phyloP scores from a whole-genome alignment of 164 flowering plant genomes.

The Piper longum region DNA sequence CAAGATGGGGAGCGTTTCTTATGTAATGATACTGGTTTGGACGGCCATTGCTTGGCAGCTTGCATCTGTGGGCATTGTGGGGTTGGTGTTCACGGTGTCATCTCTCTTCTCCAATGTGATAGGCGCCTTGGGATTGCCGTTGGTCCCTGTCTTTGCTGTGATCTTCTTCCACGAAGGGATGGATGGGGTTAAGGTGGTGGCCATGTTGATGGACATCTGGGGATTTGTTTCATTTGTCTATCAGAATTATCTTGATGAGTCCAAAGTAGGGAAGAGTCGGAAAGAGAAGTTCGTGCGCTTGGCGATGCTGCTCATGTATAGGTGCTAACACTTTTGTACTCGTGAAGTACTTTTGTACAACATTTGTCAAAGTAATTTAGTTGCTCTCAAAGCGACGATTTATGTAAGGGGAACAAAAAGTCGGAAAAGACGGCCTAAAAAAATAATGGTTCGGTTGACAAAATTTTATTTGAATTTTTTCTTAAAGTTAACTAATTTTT shows the following conservation, averaged over 20 bases:
- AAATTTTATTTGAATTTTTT: no score
- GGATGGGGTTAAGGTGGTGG: constrained; percentile 21
- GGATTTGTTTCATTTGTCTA: constrained; percentile 18
- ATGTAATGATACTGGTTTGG: constrained; percentile 19
- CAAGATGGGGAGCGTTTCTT: constrained; percentile 11
- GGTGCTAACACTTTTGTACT: no score
- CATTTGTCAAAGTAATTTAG: no score
- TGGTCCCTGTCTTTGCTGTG: constrained; percentile 17
- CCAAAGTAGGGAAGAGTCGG: neutral
- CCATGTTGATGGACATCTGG: constrained; percentile 20
- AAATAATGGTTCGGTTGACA: no score
- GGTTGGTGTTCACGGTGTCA: constrained; percentile 14
- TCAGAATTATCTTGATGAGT: constrained; percentile 21
- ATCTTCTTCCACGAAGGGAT: constrained; percentile 21
- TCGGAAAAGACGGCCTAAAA: no score
- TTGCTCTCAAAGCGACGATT: no score
- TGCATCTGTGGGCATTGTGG: constrained; percentile 16
- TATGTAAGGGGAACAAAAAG: no score
- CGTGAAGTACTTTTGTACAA: no score
- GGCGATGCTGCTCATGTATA: no score
- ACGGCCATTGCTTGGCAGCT: constrained; percentile 17
- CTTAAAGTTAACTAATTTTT: no score
- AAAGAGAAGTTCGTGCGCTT: no score
- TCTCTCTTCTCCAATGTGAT: constrained; percentile 21
- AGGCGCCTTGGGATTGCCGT: constrained; percentile 16